phyloP scores from a whole-genome alignment of 2,329 filamentous ascomycete genomes.

The Phyllosticta citribraziliensis region DNA sequence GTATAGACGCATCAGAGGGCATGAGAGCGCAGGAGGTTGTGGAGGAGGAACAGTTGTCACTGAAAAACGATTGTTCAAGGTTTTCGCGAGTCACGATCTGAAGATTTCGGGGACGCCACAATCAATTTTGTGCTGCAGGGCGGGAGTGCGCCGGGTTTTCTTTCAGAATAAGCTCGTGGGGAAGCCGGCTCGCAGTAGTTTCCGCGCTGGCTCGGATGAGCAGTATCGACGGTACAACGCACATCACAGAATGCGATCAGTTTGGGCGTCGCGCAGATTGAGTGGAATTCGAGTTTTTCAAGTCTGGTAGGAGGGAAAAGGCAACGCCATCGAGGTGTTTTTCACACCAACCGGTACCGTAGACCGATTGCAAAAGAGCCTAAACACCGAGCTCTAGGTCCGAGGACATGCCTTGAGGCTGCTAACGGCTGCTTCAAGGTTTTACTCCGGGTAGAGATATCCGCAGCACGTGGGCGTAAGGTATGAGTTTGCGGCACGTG shows the following conservation, averaged over 20 bases:
- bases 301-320: no score
- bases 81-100: background rate
- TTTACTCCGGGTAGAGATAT: background rate
- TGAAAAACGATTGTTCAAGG: background rate
- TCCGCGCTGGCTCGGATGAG: background rate
- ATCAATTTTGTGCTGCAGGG: background rate
- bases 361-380: no score
- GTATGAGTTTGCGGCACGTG: background rate
- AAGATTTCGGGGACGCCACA: background rate
- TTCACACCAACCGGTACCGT: no score
- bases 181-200: background rate
- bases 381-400: no score
- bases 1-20: background rate
- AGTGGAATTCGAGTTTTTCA: no score
- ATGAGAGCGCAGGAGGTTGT: background rate
- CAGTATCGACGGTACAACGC: background rate
- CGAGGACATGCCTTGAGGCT: no score
- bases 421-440: background rate
- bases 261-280: no score
- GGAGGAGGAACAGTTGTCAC: background rate
- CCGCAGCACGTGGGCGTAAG: background rate
- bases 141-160: background rate
- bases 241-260: no score
- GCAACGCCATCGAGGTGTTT: no score
- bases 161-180: background rate